Conservation (phyloP, 1,139 yeast genomes). For the Meyerozyma guilliermondii region DNA sequence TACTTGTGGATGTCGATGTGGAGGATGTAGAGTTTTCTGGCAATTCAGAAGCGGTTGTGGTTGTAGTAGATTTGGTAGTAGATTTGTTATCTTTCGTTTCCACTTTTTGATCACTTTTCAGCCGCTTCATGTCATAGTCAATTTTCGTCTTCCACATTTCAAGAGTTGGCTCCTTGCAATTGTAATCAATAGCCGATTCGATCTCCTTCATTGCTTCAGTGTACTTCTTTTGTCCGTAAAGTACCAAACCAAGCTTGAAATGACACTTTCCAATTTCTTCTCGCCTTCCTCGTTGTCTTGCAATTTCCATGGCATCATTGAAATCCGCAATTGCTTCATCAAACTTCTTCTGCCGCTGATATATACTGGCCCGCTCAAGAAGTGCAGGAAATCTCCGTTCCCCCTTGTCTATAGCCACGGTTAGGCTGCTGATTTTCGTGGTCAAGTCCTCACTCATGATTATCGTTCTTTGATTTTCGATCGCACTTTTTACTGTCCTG, state of each 20-base stretch:
- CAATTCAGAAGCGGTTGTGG: conserved; percentile 2
- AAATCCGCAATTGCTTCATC: conserved; percentile 51
- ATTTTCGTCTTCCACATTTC: conserved; percentile 50
- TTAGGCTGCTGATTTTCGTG: conserved; percentile 25
- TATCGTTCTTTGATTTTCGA: background rate
- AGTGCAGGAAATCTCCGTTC: conserved; percentile 49
- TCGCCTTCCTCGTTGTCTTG: conserved; percentile 47
- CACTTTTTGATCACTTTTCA: background rate
- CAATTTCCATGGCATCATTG: conserved; percentile 50
- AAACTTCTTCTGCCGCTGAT: conserved; percentile 47
- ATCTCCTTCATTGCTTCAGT: conserved; percentile 47
- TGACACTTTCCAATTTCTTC: conserved; percentile 54
- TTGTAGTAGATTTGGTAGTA: conserved; percentile 5
- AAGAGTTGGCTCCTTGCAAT: conserved; percentile 43
- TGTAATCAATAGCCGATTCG: conserved; percentile 42
- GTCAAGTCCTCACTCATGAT: conserved; percentile 1
- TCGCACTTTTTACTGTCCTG: background rate
- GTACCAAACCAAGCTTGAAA: conserved; percentile 52
- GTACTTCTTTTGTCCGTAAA: conserved; percentile 42
- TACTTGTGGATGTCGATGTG: conserved; percentile 18
- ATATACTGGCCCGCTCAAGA: conserved; percentile 51
- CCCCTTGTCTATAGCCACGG: conserved; percentile 30
- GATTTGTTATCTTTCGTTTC: conserved; percentile 9
- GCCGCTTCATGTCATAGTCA: conserved; percentile 26
- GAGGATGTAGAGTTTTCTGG: background rate